Percentiles rank a stretch among this genome's conserved stretches.
Conservation (phyloP, 2,329 filamentous ascomycete genomes). For the Colletotrichum paranaense region DNA sequence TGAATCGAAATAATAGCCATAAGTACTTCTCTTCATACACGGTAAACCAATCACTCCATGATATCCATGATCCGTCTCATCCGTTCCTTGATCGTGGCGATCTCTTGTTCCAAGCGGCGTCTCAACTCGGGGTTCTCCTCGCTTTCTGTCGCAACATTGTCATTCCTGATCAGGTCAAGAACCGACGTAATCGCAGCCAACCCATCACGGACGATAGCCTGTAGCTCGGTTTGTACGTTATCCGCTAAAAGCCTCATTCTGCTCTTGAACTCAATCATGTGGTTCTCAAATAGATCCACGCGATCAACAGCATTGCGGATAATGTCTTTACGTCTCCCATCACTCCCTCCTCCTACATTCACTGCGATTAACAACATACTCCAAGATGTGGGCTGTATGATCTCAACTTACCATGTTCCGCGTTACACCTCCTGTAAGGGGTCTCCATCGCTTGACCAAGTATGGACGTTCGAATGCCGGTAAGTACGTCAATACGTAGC, state of each 20-base stretch:
- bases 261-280: conserved; percentile 43
- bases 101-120: conserved; percentile 17
- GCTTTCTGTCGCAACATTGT: conserved; percentile 50
- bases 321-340: conserved; percentile 46
- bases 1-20: too few relatives aligned
- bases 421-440: conserved; percentile 45
- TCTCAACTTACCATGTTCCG: conserved; percentile 44
- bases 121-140: conserved; percentile 50
- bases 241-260: conserved; percentile 39
- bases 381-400: too few relatives aligned
- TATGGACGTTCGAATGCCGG: conserved; percentile 50
- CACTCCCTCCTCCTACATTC: conserved; percentile 45
- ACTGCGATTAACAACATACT: not conserved
- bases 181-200: conserved; percentile 42
- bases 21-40: too few relatives aligned
- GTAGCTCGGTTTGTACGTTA: conserved; percentile 39
- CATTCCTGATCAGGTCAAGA: conserved; percentile 49
- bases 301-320: conserved; percentile 43
- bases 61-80: not conserved
- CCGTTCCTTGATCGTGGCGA: not conserved
- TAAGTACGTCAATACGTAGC: conserved; percentile 47
- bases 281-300: conserved; percentile 43
- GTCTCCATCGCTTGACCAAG: conserved; percentile 50
- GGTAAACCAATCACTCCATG: not conserved
- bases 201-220: conserved; percentile 36